Evolutionary conservation across 2,329 filamentous ascomycete genomes (phyloP).

Genomic region (Coniosporium tulheliwenetii): DNA sequence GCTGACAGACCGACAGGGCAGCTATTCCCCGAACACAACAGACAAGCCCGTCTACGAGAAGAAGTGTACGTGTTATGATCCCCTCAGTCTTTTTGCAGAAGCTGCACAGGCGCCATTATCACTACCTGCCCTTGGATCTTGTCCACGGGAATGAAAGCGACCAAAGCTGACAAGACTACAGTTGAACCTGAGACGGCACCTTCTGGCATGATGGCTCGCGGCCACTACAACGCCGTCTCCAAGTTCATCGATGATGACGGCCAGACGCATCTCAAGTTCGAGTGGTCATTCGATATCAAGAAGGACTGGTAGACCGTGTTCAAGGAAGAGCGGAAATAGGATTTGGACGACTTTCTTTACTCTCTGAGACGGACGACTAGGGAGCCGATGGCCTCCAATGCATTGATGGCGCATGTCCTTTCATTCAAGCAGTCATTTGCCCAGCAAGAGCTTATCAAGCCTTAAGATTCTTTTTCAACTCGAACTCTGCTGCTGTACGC

Average conservation of each 20-base stretch:
- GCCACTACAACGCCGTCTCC: constrained; percentile 77
- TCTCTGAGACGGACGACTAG: too few relatives aligned
- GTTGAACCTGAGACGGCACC: constrained; percentile 88
- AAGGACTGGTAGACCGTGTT: constrained; percentile 58
- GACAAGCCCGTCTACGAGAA: constrained; percentile 77
- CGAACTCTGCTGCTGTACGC: too few relatives aligned
- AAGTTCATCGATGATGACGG: constrained; percentile 94
- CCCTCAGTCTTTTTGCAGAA: not conserved
- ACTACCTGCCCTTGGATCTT: too few relatives aligned
- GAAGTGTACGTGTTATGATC: constrained; percentile 54
- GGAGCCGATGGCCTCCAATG: too few relatives aligned
- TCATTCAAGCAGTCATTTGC: too few relatives aligned
- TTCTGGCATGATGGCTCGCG: constrained; percentile 75
- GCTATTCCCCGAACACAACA: constrained; percentile 83
- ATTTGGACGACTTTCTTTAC: too few relatives aligned
- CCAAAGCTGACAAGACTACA: constrained; percentile 18
- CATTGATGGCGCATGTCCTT: too few relatives aligned
- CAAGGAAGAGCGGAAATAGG: too few relatives aligned
- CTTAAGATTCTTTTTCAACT: too few relatives aligned
- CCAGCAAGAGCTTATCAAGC: too few relatives aligned
- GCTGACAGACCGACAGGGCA: constrained; percentile 43
- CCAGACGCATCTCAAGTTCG: constrained; percentile 76
- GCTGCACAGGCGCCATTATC: too few relatives aligned
- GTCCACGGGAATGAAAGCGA: too few relatives aligned
- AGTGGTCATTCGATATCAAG: constrained; percentile 91